Evolutionary conservation across 495 filamentous ascomycete species (phyloP), one percentile per base, ranked within the genome.

Genomic region (Daldinia childiae): DNA sequence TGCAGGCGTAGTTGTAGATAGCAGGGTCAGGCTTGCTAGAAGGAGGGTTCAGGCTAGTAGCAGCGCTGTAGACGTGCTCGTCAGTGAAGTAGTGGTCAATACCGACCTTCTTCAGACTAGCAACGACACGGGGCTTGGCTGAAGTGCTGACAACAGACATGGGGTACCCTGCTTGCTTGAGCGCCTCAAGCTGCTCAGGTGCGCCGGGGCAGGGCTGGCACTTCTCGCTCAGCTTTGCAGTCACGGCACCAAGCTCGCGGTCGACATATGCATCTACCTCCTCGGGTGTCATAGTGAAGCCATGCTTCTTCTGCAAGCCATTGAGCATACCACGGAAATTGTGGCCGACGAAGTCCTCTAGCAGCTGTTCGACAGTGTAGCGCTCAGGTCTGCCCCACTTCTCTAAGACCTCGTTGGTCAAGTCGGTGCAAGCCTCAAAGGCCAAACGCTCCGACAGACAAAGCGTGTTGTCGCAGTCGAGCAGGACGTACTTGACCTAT

Each of bases 401-500:
- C 71, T 86, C 84, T 72, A 95, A 86, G 79, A 98, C 92, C 81
- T 95, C 89, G 85, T 98, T 98, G 83, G 93, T 90, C 75, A 98
- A 87, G 71, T 95, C 92, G 74, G 94, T 91, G 82, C 94, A 97
- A 65, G 93, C 94, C 83, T 95, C 93, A 81, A 97, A 98, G 81
- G 94, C 94, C 76, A 97, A 86, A 71, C 88, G 88, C 83, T 98
- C 94, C 66, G 93, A 96, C 76, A 96, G 90, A 82, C 94, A 92
- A 75, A 98, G 92, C 60, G 94, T 98, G 86, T 98, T 98, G 89
- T 98, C 94, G 85, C 94, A 98, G 84, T 98, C 94, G 82, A 97
- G 90, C 80, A 98, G 92, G 82, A 98, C 83, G 77, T 92, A 86
- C 38, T 90, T 92, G 81, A 90, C 90, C 91, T 93, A 79, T 66